Conservation (phyloP, 805 yeast genomes). For the Sugiyamaella floridensis region DNA sequence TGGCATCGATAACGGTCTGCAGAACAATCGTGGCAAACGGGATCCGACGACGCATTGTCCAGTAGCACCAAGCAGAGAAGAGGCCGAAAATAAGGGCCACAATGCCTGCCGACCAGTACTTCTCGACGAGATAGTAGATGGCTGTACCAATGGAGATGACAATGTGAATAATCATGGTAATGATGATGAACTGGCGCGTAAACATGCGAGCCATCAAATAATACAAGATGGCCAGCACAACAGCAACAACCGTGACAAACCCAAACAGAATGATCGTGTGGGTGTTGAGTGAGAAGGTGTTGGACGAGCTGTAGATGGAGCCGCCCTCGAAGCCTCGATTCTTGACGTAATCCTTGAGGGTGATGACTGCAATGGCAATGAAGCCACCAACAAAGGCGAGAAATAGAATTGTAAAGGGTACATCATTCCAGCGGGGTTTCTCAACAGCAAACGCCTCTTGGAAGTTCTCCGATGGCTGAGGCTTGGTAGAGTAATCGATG, state of each 20-base stretch:
- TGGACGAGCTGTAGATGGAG: conserved; percentile 48
- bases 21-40: conserved; percentile 69
- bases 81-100: conserved; percentile 62
- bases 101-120: conserved; percentile 74
- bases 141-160: conserved; percentile 68
- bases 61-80: conserved; percentile 62
- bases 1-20: conserved; percentile 68
- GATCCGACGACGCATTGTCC: conserved; percentile 62
- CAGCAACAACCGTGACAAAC: conserved; percentile 53
- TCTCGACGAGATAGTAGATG: conserved; percentile 59
- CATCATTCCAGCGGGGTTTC: conserved; percentile 60
- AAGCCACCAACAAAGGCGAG: conserved; percentile 52
- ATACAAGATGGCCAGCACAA: conserved; percentile 51
- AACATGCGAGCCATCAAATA: conserved; percentile 54
- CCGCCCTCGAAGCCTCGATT: conserved; percentile 53
- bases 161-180: conserved; percentile 62
- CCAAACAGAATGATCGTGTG: conserved; percentile 66
- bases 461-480: conserved; percentile 32
- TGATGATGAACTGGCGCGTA: conserved; percentile 60
- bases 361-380: conserved; percentile 59
- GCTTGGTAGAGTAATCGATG: conserved; percentile 19
- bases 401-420: conserved; percentile 42
- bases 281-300: conserved; percentile 62
- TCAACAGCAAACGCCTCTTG: conserved; percentile 63
- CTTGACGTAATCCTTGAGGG: conserved; percentile 55